phyloP scores from a whole-genome alignment of 192 early-diverging fungal genomes.

The Neocallimastix lanati region DNA sequence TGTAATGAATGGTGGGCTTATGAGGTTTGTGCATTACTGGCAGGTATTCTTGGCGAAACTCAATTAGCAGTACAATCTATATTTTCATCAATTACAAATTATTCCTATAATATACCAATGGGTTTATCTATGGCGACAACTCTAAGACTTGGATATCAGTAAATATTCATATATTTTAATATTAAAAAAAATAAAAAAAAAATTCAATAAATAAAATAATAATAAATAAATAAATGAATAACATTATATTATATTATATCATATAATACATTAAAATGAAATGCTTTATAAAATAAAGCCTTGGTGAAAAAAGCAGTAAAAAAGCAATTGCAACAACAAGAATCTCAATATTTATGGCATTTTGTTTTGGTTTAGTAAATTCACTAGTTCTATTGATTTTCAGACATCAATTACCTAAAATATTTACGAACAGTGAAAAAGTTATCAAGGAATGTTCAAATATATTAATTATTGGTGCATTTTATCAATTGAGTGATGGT shows the following conservation, averaged over 20 bases:
- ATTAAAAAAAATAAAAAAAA: neutral
- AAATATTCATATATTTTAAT: neutral
- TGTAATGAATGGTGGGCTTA: slow-evolving; percentile 63
- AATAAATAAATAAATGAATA: neutral
- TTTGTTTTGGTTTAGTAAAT: slow-evolving; percentile 1
- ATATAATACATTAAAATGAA: no score
- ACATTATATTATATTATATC: no score
- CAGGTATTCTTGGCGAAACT: slow-evolving; percentile 54
- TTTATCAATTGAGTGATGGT: slow-evolving; percentile 19
- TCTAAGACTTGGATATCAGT: slow-evolving; percentile 46
- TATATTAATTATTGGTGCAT: neutral
- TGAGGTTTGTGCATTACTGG: slow-evolving; percentile 52
- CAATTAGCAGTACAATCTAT: slow-evolving; percentile 66
- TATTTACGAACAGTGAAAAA: slow-evolving; percentile 43
- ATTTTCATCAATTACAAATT: slow-evolving; percentile 46
- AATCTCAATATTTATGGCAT: neutral
- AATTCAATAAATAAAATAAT: slow-evolving; percentile 6
- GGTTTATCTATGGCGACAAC: slow-evolving; percentile 64
- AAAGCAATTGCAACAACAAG: neutral
- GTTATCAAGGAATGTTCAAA: slow-evolving; percentile 30
- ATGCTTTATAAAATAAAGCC: no score
- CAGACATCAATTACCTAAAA: slow-evolving; percentile 34
- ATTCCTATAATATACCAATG: slow-evolving; percentile 57
- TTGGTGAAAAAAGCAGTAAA: neutral
- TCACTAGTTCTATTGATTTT: slow-evolving; percentile 34